A percentile compares a stretch with the other conserved stretches of the same genome.
Evolutionary conservation across 805 yeast species (phyloP).

Genomic region (Candida silvicultrix): DNA sequence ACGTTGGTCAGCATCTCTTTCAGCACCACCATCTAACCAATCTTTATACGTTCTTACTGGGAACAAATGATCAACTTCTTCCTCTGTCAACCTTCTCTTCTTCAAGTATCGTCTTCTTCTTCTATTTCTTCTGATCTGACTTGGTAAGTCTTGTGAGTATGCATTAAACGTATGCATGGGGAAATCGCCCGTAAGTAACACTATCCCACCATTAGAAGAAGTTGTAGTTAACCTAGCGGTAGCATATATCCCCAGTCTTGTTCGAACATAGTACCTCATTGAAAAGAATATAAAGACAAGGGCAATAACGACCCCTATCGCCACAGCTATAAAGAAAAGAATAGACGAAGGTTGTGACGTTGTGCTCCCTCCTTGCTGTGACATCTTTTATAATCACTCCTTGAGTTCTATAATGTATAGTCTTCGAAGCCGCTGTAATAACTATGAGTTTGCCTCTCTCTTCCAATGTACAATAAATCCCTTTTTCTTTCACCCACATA

Average conservation of each 20-base stretch:
- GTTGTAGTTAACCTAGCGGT: slow-evolving; percentile 18
- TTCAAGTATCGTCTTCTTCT: slow-evolving; percentile 38
- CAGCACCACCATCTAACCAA: slow-evolving; percentile 59
- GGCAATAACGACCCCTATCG: slow-evolving; percentile 56
- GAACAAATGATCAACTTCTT: slow-evolving; percentile 54
- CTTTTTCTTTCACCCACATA: neutral
- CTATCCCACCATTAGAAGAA: slow-evolving; percentile 7
- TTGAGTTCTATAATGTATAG: neutral
- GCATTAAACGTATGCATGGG: slow-evolving; percentile 18
- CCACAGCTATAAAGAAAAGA: slow-evolving; percentile 55
- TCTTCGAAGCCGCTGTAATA: neutral
- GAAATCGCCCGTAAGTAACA: slow-evolving; percentile 17
- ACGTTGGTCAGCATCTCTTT: slow-evolving; percentile 37
- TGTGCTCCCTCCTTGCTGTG: neutral
- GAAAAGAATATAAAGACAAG: slow-evolving; percentile 52
- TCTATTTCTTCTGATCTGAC: slow-evolving; percentile 17
- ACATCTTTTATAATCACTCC: neutral
- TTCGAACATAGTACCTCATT: slow-evolving; percentile 49
- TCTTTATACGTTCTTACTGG: slow-evolving; percentile 51
- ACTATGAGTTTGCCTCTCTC: neutral
- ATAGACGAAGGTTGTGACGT: slow-evolving; percentile 50
- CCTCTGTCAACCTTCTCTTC: slow-evolving; percentile 46
- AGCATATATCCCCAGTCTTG: slow-evolving; percentile 44
- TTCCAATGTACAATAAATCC: neutral
- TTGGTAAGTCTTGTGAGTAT: slow-evolving; percentile 11